phyloP scores from a whole-genome alignment of 106 monocot genomes.

The Platanthera guangdongensis region DNA sequence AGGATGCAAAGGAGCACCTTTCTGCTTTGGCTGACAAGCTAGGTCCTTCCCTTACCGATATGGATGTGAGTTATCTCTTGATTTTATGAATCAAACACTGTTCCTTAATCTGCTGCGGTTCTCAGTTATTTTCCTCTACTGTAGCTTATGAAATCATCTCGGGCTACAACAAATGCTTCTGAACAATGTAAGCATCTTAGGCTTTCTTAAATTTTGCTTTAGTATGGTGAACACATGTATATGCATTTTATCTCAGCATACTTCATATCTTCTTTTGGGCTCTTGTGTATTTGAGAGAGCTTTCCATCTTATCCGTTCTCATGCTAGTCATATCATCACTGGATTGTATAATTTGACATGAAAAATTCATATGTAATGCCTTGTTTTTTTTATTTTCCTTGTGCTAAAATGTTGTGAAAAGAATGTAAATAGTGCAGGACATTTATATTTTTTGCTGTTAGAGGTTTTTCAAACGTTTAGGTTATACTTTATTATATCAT shows the following conservation, averaged over 20 bases:
- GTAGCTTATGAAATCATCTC: constrained; percentile 78
- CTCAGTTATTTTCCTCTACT: constrained; percentile 16
- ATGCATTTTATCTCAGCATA: not conserved
- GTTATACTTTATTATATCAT: not conserved
- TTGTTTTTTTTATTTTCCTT: not conserved
- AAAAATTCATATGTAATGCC: not conserved
- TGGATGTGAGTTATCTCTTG: constrained; percentile 62
- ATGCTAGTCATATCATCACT: not conserved
- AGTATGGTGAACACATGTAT: not conserved
- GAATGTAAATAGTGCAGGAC: not conserved
- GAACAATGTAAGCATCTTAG: constrained; percentile 54
- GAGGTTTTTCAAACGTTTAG: not conserved
- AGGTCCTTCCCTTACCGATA: constrained; percentile 68
- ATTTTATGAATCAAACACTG: not conserved
- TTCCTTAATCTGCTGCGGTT: not conserved
- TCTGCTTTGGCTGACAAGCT: constrained; percentile 12
- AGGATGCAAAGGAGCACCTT: constrained; percentile 14
- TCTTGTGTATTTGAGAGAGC: not conserved
- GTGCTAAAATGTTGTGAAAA: not conserved
- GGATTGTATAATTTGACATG: not conserved
- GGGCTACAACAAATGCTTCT: constrained; percentile 51
- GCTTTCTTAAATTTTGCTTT: not conserved
- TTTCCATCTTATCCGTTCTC: not conserved
- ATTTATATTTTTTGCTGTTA: not conserved
- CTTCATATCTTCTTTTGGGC: not conserved